Evolutionary conservation across 495 filamentous ascomycete genomes (phyloP).

Genomic region (Bacidia gigantensis): DNA sequence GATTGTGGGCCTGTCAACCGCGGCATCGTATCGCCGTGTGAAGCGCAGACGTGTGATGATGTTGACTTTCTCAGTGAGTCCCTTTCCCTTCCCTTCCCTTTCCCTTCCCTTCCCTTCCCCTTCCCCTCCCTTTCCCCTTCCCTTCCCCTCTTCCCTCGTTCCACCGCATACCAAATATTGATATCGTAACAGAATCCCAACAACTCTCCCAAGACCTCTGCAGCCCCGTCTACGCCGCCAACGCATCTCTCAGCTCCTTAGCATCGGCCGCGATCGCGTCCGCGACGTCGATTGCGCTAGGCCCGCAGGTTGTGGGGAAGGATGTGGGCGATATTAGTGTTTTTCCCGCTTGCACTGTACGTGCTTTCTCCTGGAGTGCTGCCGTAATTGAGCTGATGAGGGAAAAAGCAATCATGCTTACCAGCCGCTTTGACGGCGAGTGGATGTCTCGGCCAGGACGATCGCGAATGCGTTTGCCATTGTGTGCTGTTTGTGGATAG

Average conservation of each 20-base stretch:
- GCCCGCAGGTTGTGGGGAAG: not conserved
- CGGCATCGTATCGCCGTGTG: not conserved
- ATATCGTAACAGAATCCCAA: not conserved
- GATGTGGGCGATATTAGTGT: not conserved
- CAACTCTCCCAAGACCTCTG: not conserved
- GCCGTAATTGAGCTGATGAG: not conserved
- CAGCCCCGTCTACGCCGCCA: not conserved
- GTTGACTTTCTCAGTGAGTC: not conserved
- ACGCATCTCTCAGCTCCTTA: not conserved
- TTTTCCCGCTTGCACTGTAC: not conserved
- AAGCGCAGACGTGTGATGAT: not conserved
- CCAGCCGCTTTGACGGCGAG: not conserved
- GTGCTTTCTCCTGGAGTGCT: not conserved
- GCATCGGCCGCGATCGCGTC: slow-evolving; percentile 1
- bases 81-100: not conserved
- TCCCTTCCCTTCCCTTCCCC: no score
- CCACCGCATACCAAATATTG: no score
- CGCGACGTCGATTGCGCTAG: not conserved
- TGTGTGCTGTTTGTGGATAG: not conserved
- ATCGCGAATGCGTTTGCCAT: not conserved
- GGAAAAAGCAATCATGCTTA: not conserved
- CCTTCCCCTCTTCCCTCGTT: no score
- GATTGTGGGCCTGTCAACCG: not conserved
- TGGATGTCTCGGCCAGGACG: not conserved
- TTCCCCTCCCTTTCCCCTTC: no score